These are phyloP conservation scores for Saturnispora zaruensis DNA, from an alignment of 805 yeast species.

Conservation along the genomic window DNA sequence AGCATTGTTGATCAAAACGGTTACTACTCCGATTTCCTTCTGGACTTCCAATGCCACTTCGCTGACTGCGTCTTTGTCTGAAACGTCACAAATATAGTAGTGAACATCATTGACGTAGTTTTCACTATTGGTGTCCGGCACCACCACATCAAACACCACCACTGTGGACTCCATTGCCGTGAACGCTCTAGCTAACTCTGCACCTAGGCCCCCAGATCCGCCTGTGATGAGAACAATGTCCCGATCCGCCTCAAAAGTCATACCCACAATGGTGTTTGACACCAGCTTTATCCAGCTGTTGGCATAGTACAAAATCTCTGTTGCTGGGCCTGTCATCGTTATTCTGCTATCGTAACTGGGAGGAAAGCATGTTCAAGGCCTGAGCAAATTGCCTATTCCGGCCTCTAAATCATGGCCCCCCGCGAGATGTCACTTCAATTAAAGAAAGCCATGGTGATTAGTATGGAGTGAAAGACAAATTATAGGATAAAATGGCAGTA, in stretches of 20 bases:
- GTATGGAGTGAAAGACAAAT: background rate
- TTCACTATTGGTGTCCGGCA: constrained; percentile 31
- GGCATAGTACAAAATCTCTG: constrained; percentile 19
- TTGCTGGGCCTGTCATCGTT: constrained; percentile 28
- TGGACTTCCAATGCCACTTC: constrained; percentile 33
- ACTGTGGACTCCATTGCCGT: constrained; percentile 39
- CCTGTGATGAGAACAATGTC: constrained; percentile 79
- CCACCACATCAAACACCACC: constrained; percentile 54
- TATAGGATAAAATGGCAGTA: background rate
- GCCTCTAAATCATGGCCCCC: background rate
- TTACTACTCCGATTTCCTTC: constrained; percentile 47
- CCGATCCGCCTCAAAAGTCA: constrained; percentile 39
- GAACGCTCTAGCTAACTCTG: constrained; percentile 45
- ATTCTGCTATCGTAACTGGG: too few species aligned
- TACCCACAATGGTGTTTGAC: constrained; percentile 40
- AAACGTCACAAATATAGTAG: constrained; percentile 65
- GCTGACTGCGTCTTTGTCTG: constrained; percentile 39
- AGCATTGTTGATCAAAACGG: constrained; percentile 78
- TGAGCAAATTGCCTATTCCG: background rate
- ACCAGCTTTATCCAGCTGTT: constrained; percentile 24
- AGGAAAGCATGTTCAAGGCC: background rate
- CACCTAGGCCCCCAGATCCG: constrained; percentile 74
- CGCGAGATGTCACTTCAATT: background rate
- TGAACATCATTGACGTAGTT: constrained; percentile 32
- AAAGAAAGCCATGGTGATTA: background rate